Percentiles rank a stretch among this genome's conserved stretches.
Evolutionary conservation across 2,329 filamentous ascomycete species (phyloP).

Genomic region (Colletotrichum sp.): DNA sequence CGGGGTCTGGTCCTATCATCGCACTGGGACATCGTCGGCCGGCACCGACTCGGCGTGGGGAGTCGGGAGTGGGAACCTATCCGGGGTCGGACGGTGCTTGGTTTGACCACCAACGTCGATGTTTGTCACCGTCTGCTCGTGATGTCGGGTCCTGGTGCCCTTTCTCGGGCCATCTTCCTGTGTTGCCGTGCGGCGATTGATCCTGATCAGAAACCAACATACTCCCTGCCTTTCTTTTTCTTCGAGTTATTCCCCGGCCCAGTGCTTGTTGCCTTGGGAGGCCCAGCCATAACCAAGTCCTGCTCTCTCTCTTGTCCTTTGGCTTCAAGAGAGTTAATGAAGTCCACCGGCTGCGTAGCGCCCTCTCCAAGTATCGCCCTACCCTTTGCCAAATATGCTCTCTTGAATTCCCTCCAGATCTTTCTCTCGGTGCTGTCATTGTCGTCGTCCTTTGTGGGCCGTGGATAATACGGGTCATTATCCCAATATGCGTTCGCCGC

Average conservation of each 20-base stretch:
- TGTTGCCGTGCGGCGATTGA: background rate
- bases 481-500: background rate
- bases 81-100: background rate
- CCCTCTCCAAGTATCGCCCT: background rate
- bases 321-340: background rate
- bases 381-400: background rate
- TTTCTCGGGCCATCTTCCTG: background rate
- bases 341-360: background rate
- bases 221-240: background rate
- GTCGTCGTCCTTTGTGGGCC: background rate
- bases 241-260: background rate
- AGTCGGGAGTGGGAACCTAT: background rate
- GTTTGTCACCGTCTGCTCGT: background rate
- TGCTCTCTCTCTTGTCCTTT: background rate
- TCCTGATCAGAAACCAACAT: background rate
- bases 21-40: background rate
- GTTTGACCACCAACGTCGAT: background rate
- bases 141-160: background rate
- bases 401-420: background rate
- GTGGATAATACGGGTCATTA: background rate
- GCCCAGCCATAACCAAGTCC: background rate
- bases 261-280: background rate
- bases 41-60: slow-evolving; percentile 15
- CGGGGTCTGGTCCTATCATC: slow-evolving; percentile 11
- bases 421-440: background rate